Conservation (phyloP, 1,284 basidiomycete genomes). For the Puccinia coronata region DNA sequence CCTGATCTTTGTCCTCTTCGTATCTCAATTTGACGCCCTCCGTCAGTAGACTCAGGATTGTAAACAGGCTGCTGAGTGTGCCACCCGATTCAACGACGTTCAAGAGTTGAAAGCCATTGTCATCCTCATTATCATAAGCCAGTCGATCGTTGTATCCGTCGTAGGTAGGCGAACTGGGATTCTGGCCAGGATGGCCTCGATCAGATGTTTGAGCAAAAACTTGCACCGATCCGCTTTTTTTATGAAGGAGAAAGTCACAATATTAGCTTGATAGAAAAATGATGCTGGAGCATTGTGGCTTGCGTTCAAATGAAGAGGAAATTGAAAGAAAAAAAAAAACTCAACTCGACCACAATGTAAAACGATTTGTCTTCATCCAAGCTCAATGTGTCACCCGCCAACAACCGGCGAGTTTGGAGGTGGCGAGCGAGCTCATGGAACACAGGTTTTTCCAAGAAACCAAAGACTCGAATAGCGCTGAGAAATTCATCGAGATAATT, state of each 20-base stretch:
- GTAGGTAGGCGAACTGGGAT: slow-evolving; percentile 62
- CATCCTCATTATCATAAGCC: slow-evolving; percentile 72
- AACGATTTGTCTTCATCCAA: slow-evolving; percentile 88
- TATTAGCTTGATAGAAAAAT: neutral
- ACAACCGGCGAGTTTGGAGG: slow-evolving; percentile 82
- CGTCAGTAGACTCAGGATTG: slow-evolving; percentile 91
- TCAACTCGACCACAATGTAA: slow-evolving; percentile 82
- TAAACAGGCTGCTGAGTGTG: slow-evolving; percentile 91
- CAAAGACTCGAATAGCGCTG: slow-evolving; percentile 89
- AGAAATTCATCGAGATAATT: slow-evolving; percentile 94
- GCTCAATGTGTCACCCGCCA: slow-evolving; percentile 86
- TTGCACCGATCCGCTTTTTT: slow-evolving; percentile 64
- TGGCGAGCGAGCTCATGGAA: slow-evolving; percentile 93
- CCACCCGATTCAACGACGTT: slow-evolving; percentile 94
- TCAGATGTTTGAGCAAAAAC: slow-evolving; percentile 57
- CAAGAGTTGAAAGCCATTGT: slow-evolving; percentile 88
- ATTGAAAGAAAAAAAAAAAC: slow-evolving; percentile 15
- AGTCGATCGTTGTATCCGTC: slow-evolving; percentile 61
- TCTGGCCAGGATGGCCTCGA: slow-evolving; percentile 69
- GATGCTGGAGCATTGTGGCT: neutral
- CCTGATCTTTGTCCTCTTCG: slow-evolving; percentile 63
- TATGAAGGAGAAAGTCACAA: neutral
- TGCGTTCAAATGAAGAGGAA: neutral
- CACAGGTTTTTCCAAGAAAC: slow-evolving; percentile 90
- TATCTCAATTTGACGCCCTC: slow-evolving; percentile 93